Evolutionary conservation across 306 rosid genomes (phyloP).

Genomic region (Ormosia emarginata): DNA sequence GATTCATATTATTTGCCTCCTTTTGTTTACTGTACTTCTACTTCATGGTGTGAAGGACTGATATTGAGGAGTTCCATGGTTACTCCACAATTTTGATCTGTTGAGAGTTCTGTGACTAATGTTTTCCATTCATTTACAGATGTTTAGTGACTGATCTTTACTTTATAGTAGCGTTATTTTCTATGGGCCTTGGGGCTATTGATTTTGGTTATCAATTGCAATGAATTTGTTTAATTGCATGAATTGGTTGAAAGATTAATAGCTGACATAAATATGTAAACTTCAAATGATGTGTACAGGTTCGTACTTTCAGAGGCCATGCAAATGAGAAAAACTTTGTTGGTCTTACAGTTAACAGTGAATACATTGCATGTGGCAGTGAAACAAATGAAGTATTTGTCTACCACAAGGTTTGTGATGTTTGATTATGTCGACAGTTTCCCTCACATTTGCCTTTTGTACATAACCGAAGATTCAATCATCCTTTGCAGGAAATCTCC

Average conservation of each 20-base stretch:
- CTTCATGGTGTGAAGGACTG: background rate
- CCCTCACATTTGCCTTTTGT: background rate
- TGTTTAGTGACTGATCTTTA: background rate
- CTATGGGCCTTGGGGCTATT: background rate
- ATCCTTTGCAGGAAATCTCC: slow-evolving; percentile 70
- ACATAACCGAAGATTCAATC: slow-evolving; percentile 17
- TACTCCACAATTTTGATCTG: background rate
- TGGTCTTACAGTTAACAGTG: slow-evolving; percentile 84
- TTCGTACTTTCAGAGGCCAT: slow-evolving; percentile 87
- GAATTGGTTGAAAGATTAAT: background rate
- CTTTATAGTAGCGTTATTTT: background rate
- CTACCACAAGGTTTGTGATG: slow-evolving; percentile 82
- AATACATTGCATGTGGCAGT: slow-evolving; percentile 94
- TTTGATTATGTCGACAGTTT: background rate
- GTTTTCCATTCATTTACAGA: background rate
- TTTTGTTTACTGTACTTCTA: background rate
- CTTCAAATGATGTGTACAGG: slow-evolving; percentile 38
- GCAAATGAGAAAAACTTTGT: slow-evolving; percentile 97
- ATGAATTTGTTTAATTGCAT: background rate
- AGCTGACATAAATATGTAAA: background rate
- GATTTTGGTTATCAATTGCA: background rate
- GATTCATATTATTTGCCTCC: background rate
- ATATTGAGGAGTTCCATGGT: background rate
- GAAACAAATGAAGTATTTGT: slow-evolving; percentile 93
- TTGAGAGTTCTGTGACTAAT: background rate